A percentile compares a stretch with the other conserved stretches of the same genome.
Conservation (phyloP, 1,284 basidiomycete genomes). For the Microbotryum violaceum region DNA sequence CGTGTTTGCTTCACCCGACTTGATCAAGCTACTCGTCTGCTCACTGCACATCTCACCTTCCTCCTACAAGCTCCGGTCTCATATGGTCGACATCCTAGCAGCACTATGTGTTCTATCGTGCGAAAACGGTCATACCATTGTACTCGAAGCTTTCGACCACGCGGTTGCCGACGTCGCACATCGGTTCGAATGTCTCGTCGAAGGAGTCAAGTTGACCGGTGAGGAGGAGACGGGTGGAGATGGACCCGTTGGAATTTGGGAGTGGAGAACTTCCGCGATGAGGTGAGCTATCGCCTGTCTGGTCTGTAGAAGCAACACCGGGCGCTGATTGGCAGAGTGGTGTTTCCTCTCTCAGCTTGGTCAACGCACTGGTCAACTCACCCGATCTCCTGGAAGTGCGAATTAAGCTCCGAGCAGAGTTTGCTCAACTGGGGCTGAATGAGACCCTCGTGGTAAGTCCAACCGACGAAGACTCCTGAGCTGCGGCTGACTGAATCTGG, state of each 20-base stretch:
- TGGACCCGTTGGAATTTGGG: conserved; percentile 63
- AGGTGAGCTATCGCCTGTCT: conserved; percentile 38
- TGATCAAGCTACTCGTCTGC: conserved; percentile 67
- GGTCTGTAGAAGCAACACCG: not conserved
- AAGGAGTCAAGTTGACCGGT: conserved; percentile 53
- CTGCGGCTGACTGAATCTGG: not conserved
- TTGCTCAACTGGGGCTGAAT: conserved; percentile 68
- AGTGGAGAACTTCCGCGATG: conserved; percentile 67
- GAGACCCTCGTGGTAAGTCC: conserved; percentile 68
- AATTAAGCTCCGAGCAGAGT: conserved; percentile 68
- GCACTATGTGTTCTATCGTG: conserved; percentile 70
- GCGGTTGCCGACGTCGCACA: conserved; percentile 60
- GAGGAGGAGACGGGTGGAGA: conserved; percentile 47
- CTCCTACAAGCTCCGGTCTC: conserved; percentile 60
- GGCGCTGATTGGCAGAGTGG: not conserved
- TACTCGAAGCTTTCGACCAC: conserved; percentile 70
- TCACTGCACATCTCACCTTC: conserved; percentile 51
- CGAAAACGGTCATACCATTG: conserved; percentile 61
- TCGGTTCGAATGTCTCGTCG: conserved; percentile 69
- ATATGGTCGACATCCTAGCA: conserved; percentile 69
- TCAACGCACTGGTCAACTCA: conserved; percentile 72
- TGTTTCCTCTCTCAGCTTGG: conserved; percentile 40
- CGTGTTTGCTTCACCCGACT: conserved; percentile 57
- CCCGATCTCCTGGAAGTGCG: conserved; percentile 70
- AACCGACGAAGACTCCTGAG: not conserved